Base-by-base conservation (phyloP, 805 yeast species). In the Kregervanrija delftensis region DNA sequence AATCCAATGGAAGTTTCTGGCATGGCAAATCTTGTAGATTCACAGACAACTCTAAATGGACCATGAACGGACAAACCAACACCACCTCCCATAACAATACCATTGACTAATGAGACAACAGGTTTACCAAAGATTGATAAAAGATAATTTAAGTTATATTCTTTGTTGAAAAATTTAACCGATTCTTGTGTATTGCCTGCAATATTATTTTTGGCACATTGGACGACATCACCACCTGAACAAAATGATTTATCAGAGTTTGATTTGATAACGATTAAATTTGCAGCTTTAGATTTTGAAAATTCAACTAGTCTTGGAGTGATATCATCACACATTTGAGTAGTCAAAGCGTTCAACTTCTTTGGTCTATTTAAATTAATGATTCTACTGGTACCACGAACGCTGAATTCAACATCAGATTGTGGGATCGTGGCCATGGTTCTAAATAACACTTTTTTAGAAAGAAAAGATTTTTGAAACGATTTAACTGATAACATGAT, bases 31-130 rank as follows among this genome's bases (percentile, higher is more conserved):
- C 82, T 75, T 10, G 98, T 90, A 56, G 77, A 76, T 56, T 91
- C 97, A 36, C 96, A 86, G n/a, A 95, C 95, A 34, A 93, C 69
- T 59, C 98, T 79, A 72, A 91, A 91, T 3, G 96, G 91, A 11
- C 87, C 83, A 65, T 93, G 98, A 36, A 87, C 83, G 0, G 91
- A 74, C 38, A 93, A 68, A 4, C 99, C 98, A 37, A 89, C 96
- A 55, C 98, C 98, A 42, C 98, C 98, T 44, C 98, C 99, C 96
- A 93, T 88, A 28, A 91, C 87, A 55, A 91, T 86, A 16, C 98
- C 97, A 59, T 93, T 83, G 79, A 85, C 82, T 34, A 88, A 58
- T 0, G 95, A 72, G n/a, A 93, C 81, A 48, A 86, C 74, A 1
- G 98, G 98, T 68, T 89, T 91, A 47, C 81, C 69, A 55, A 79